Conservation (phyloP, 208 protist species). For the Acanthamoeba lenticulata region DNA sequence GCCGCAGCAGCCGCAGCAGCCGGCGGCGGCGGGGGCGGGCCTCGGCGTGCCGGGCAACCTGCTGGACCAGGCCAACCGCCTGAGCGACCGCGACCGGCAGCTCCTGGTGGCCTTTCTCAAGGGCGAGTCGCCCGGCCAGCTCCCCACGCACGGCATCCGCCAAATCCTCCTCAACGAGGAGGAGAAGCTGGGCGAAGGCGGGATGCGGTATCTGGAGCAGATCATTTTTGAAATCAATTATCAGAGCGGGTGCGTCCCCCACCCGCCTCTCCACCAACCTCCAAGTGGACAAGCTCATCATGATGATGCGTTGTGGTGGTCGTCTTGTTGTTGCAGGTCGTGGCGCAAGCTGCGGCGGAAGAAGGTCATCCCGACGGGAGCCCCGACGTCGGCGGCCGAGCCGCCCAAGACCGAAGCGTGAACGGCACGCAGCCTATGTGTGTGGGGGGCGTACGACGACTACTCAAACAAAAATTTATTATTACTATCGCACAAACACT, state of each 20-base stretch:
- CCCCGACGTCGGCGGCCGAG: background rate
- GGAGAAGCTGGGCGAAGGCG: conserved; percentile 8
- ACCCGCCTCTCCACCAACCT: background rate
- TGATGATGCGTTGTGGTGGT: background rate
- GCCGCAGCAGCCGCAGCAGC: background rate
- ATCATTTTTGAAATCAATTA: conserved; percentile 64
- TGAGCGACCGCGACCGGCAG: background rate
- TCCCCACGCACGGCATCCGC: background rate
- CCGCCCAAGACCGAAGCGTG: background rate
- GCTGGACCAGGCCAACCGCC: conserved; percentile 36
- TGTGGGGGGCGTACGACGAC: no score
- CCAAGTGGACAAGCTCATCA: background rate
- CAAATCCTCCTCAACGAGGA: conserved; percentile 63
- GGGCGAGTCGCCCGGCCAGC: background rate
- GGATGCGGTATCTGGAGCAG: conserved; percentile 30
- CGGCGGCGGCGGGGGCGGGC: background rate
- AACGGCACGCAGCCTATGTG: background rate
- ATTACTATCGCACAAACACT: no score
- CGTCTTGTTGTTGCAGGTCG: background rate
- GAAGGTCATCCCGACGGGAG: background rate
- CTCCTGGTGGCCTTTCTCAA: background rate
- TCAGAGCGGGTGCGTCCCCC: background rate
- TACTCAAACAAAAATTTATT: no score
- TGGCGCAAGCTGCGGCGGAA: conserved; percentile 49
- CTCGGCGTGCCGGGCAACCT: conserved; percentile 18